Evolutionary conservation across 257 asterid genomes (phyloP), one percentile per base, ranked within the genome.

Genomic region (Ajuga chamaepitys): DNA sequence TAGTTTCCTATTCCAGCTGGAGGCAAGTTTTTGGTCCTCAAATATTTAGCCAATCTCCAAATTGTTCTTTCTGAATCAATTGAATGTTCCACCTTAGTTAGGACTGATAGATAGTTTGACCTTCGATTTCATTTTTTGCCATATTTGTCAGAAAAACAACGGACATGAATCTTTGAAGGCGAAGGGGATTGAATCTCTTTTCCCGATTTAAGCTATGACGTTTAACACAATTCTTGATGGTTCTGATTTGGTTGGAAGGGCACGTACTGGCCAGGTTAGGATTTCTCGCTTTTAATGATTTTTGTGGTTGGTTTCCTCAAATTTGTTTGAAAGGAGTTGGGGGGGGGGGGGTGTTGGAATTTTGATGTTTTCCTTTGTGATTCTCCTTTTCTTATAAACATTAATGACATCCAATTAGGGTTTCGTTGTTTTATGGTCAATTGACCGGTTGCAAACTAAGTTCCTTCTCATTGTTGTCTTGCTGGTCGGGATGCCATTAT

Each of bases 161-260:
- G n/a, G n/a, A n/a, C n/a, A n/a, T n/a, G 87, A 73, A 42, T 66
- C 82, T 2, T 71, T 91, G 78, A 79, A 80, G 74, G 16, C 75
- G 21, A 88, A 76, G 63, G 92, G 95, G 66, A 91, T 91, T 34
- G 75, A 84, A 24, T 65, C 87, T 2, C 70, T 91, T 74, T 91
- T 88, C 68, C 95, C 95, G 9, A 91, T 91, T 65, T 96, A 91
- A 73, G 96, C 96, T 4, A 86, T 82, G 93, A 86, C 97, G 35
- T 91, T 88, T 58, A 47, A 86, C 74, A 70, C 70, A 17, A 62
- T 91, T 40, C 75, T 86, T 14, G 95, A 91, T 77, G 98, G 96
- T 3, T 66, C 78, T 16, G 98, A 91, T 85, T 80, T 91, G 86
- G 90, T 91, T 35, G 98, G 98, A 26, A 82, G 98, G 61, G 97